Conservation (phyloP, 768 basidiomycete species). For the Dictyophora rubrovolvata region DNA sequence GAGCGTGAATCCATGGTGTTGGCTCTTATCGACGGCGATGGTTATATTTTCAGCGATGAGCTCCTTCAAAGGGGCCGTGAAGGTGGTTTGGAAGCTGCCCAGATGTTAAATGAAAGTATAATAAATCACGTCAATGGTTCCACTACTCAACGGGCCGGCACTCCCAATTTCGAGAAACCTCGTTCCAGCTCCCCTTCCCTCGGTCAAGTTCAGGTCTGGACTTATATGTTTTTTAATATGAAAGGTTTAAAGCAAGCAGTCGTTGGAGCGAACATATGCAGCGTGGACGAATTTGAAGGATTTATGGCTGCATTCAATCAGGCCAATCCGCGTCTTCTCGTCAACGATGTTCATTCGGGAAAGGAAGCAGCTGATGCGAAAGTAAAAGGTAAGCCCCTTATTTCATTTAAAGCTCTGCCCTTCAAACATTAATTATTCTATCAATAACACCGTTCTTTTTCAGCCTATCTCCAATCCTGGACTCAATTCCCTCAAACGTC, state of each 20-base stretch:
- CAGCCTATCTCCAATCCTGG: conserved; percentile 65
- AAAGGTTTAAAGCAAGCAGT: conserved; percentile 7
- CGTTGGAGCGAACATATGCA: conserved; percentile 10
- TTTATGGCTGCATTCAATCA: conserved; percentile 65
- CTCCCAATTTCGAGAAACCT: background rate
- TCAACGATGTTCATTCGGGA: conserved; percentile 59
- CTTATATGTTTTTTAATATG: conserved; percentile 9
- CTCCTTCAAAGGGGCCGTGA: conserved; percentile 44
- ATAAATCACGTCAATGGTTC: conserved; percentile 38
- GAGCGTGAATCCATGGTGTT: conserved; percentile 7
- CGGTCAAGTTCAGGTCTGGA: conserved; percentile 6
- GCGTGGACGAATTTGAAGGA: conserved; percentile 40
- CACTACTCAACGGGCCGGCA: background rate
- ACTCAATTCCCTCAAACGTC: conserved; percentile 65
- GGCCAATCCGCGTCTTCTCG: conserved; percentile 52
- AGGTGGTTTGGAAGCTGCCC: conserved; percentile 50
- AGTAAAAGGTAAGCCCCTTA: conserved; percentile 45
- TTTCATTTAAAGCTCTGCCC: background rate
- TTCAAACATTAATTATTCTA: background rate
- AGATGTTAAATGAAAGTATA: conserved; percentile 28
- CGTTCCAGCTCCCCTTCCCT: background rate
- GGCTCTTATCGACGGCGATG: conserved; percentile 52
- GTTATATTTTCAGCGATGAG: conserved; percentile 44
- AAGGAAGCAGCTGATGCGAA: conserved; percentile 73
- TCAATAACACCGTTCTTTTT: background rate